Percentiles rank a stretch among this genome's conserved stretches.
Evolutionary conservation across 768 basidiomycete species (phyloP).

Genomic region (Phylloporus arenicola): DNA sequence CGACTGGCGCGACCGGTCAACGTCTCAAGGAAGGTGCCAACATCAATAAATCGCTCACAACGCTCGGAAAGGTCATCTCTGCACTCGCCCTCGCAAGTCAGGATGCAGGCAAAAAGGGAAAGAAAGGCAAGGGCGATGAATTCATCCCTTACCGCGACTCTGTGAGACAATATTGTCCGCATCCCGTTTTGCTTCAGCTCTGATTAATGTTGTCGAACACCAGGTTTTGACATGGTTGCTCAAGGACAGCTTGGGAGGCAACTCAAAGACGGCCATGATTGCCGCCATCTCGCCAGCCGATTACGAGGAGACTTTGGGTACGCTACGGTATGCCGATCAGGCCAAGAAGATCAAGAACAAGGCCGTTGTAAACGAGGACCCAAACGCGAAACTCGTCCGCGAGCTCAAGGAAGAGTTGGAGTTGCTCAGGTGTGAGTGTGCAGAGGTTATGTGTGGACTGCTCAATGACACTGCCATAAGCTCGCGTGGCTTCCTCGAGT

Average conservation of each 20-base stretch:
- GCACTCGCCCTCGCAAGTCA: conserved; percentile 63
- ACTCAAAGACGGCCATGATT: conserved; percentile 99
- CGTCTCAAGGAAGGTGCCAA: conserved; percentile 96
- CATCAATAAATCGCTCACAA: conserved; percentile 98
- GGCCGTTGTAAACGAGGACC: conserved; percentile 98
- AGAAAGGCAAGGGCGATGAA: conserved; percentile 86
- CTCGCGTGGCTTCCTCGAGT: conserved; percentile 65
- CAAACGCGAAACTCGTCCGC: conserved; percentile 96
- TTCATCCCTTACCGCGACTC: conserved; percentile 98
- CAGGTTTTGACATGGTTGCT: conserved; percentile 96
- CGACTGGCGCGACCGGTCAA: conserved; percentile 94
- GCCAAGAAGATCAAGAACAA: conserved; percentile 99
- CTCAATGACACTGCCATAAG: conserved; percentile 32
- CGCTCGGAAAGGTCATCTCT: conserved; percentile 96
- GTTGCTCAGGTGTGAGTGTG: conserved; percentile 66
- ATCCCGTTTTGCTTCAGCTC: background rate
- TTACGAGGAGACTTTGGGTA: conserved; percentile 96
- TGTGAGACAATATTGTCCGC: conserved; percentile 39
- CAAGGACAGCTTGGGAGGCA: conserved; percentile 95
- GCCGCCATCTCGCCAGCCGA: conserved; percentile 98
- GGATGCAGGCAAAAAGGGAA: conserved; percentile 71
- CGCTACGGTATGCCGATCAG: conserved; percentile 95
- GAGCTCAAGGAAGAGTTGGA: conserved; percentile 99
- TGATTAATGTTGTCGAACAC: conserved; percentile 5
- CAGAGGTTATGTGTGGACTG: background rate